Base-by-base conservation (phyloP, 331 rosid species). In the Prunus yedoensis region DNA sequence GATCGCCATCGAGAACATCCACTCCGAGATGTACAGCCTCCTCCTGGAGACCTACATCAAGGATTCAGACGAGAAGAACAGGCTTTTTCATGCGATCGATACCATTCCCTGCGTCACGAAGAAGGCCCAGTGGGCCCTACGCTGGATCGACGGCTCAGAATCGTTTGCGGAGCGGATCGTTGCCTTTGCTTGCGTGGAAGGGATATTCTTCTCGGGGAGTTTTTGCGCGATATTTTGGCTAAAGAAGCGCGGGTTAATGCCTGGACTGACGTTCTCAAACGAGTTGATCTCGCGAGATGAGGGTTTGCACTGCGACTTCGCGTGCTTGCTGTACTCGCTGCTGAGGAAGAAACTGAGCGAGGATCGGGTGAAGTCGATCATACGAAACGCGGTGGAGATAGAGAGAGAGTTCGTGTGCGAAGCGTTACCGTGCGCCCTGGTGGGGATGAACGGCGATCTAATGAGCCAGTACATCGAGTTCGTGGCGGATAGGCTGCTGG, bases 181-280 rank as follows among this genome's bases (percentile, higher is more conserved):
- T 0, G 97, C 96, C 3, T 92, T 92, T 30, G 92, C 93, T 0
- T 92, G 97, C 63, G 96, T 90, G 0, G 97, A 90, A 9, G 93
- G 97, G 1, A 92, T 92, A 1, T 92, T 92, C 82, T 92, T 92
- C 85, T 92, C 96, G 3, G 96, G 97, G 0, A 89, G 96, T 56
- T 92, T 92, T 80, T 92, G 94, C 66, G 73, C 96, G 7, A 88
- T 92, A 51, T 92, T 92, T 21, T 92, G 97, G 97, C 86, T 92
- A 0, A 92, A 92, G 50, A 92, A 92, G 79, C 93, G 96, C 4
- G 96, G 96, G 23, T 41, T 92, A 1, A 92, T 92, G 97, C 96
- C 93, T 0, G 96, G 97, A 0, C 64, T 92, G 10, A 90, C 97
- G 0, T 92, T 90, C 83, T 88, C 97, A 2, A 92, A 92, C 73